phyloP scores from a whole-genome alignment of 2,329 filamentous ascomycete species.

The Apiospora hydei region DNA sequence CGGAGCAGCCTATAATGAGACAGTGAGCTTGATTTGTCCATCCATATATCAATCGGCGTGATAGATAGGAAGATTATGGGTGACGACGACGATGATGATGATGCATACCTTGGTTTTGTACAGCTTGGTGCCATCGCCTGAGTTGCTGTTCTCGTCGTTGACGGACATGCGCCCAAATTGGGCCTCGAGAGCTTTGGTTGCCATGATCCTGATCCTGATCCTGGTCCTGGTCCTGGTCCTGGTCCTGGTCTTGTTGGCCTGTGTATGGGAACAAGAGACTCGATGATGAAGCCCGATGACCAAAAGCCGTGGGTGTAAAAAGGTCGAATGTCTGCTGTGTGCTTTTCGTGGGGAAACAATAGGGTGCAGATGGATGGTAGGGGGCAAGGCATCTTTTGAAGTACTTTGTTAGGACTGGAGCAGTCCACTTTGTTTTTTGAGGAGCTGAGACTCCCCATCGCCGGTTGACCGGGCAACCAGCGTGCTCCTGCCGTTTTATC shows the following conservation, averaged over 20 bases:
- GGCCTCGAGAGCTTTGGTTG: constrained; percentile 80
- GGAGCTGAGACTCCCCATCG: neutral
- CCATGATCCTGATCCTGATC: constrained; percentile 55
- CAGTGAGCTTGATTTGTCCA: neutral
- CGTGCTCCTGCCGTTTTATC: neutral
- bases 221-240: constrained; percentile 3
- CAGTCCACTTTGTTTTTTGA: constrained; percentile 12
- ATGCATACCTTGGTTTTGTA: constrained; percentile 75
- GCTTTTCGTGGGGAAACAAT: constrained; percentile 17
- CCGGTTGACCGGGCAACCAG: neutral
- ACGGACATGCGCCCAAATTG: constrained; percentile 91
- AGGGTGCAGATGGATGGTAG: neutral
- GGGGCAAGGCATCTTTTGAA: neutral
- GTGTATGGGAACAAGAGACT: neutral
- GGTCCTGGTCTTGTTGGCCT: neutral
- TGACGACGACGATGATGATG: constrained; percentile 33
- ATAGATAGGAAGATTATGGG: constrained; percentile 46
- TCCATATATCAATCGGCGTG: constrained; percentile 46
- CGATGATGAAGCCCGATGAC: constrained; percentile 1
- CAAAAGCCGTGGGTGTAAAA: neutral
- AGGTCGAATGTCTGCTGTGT: constrained; percentile 10
- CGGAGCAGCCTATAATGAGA: neutral
- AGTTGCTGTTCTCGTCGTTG: constrained; percentile 83
- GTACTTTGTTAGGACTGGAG: neutral
- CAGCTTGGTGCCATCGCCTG: constrained; percentile 19